Evolutionary conservation across 345 rosid genomes (phyloP), one percentile per base, ranked within the genome.

Genomic region (Boechera stricta): DNA sequence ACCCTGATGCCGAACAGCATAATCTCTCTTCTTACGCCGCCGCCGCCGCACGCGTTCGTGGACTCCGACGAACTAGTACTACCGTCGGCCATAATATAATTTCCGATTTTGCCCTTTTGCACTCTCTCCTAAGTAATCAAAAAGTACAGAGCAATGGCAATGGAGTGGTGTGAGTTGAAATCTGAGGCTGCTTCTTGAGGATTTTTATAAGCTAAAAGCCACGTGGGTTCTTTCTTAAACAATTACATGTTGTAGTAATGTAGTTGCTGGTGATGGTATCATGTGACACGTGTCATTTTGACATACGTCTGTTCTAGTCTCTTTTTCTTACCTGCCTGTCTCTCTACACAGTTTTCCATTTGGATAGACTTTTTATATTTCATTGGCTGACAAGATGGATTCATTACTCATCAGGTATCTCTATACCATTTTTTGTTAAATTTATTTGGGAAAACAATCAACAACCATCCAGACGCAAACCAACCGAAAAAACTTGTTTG

Each of bases 1-100:
- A 94, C 87, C 66, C 93, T 85, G 9, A 94, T 95, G 0, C 97
- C 98, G 44, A 94, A 94, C 75, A 94, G 84, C 97, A 90, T 88
- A 69, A 94, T 79, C 89, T 90, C 98, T 32, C 81, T 80, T 35
- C 81, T 81, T 11, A 29, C 42, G 1, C 72, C 56, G 0, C 72
- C 69, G 7, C 76, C 78, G 38, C 58, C 80, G 52, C 55, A 72
- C 2, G 18, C 70, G 33, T 56, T 77, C 16, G 73, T 84, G 10
- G 83, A 54, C 31, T 80, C 74, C 75, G 83, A 79, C 35, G 78
- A 61, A 29, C 78, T 53, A 24, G 24, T n/a, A 52, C 64, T 39
- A 48, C 72, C 67, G 31, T 58, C 73, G 18, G 81, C 65, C 81
- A 78, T 78, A 10, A 5, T 59, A 6, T 21, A 18, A 0, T 6